Evolutionary conservation across 345 rosid genomes (phyloP).

Genomic region (Eucalyptus urophylla): DNA sequence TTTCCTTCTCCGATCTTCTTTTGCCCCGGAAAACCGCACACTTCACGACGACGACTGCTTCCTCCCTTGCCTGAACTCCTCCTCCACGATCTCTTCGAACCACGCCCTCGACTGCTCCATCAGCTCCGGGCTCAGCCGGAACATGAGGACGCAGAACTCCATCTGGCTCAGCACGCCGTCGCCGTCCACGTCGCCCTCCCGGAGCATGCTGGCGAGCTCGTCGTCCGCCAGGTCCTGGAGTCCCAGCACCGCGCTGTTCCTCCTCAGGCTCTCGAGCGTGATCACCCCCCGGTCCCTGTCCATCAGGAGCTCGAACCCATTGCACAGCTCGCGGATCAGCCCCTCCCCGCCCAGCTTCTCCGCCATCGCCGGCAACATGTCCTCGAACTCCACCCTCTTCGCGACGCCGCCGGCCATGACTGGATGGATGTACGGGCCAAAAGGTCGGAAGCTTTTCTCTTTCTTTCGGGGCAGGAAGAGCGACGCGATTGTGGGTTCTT

Average conservation of each 20-base stretch:
- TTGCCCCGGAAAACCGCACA: not conserved
- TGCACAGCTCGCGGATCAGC: slow-evolving; percentile 34
- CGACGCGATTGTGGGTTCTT: not conserved
- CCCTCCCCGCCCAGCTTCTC: slow-evolving; percentile 48
- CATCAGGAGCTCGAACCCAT: slow-evolving; percentile 38
- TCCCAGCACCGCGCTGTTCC: slow-evolving; percentile 27
- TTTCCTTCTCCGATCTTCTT: not conserved
- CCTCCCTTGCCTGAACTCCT: not conserved
- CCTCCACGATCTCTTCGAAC: slow-evolving; percentile 16
- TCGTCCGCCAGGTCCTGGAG: slow-evolving; percentile 23
- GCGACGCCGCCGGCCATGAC: slow-evolving; percentile 2
- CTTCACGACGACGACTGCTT: not conserved
- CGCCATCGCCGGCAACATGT: slow-evolving; percentile 39
- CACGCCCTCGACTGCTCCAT: slow-evolving; percentile 34
- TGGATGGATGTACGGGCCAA: not conserved
- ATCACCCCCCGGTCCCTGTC: slow-evolving; percentile 33
- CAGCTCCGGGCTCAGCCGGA: slow-evolving; percentile 46
- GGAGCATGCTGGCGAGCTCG: slow-evolving; percentile 30
- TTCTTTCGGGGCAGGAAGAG: not conserved
- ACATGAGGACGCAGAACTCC: slow-evolving; percentile 54
- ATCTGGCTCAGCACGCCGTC: slow-evolving; percentile 36
- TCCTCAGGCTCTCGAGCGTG: slow-evolving; percentile 35
- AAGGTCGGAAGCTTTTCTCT: not conserved
- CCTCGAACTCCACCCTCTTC: slow-evolving; percentile 22
- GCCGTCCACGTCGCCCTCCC: slow-evolving; percentile 41